Percentiles rank a stretch among this genome's conserved stretches.
Evolutionary conservation across 1,284 basidiomycete genomes (phyloP).

Genomic region (Pseudozyma tsukubaensis): DNA sequence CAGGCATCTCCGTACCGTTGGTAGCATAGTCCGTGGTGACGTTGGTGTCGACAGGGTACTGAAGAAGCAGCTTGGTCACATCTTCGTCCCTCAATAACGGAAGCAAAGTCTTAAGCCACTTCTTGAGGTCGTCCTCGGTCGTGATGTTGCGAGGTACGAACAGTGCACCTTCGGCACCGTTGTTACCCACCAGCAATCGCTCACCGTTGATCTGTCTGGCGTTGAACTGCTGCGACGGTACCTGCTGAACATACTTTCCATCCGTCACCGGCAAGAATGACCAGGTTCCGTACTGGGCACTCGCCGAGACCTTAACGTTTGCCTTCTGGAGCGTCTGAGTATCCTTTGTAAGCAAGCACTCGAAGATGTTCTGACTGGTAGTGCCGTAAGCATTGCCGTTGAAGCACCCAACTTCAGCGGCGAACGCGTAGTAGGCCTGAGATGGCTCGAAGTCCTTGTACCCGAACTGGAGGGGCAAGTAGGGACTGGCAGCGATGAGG

Average conservation of each 20-base stretch:
- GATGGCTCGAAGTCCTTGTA: constrained; percentile 36
- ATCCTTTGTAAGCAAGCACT: constrained; percentile 28
- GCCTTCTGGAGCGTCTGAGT: constrained; percentile 20
- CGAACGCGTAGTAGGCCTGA: constrained; percentile 33
- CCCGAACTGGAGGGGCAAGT: constrained; percentile 27
- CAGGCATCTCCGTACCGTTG: constrained; percentile 21
- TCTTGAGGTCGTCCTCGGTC: constrained; percentile 16
- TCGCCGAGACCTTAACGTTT: constrained; percentile 26
- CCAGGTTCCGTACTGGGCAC: constrained; percentile 27
- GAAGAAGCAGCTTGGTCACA: constrained; percentile 17
- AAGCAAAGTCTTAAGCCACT: constrained; percentile 21
- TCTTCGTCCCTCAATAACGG: constrained; percentile 22
- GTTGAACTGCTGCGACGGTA: constrained; percentile 20
- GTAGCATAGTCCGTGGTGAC: constrained; percentile 26
- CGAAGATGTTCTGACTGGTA: constrained; percentile 18
- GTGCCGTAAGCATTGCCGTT: constrained; percentile 22
- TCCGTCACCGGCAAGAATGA: constrained; percentile 39
- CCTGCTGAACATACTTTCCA: constrained; percentile 16
- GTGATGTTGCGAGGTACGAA: constrained; percentile 24
- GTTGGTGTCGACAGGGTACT: constrained; percentile 25
- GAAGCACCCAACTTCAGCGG: constrained; percentile 30
- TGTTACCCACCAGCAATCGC: constrained; percentile 34
- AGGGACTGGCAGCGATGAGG: constrained; percentile 33
- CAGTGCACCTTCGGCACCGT: constrained; percentile 26
- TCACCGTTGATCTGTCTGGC: constrained; percentile 25